A percentile compares a stretch with the other conserved stretches of the same genome.
Conservation (phyloP, 164 flowering plant genomes). For the Protea cynaroides region DNA sequence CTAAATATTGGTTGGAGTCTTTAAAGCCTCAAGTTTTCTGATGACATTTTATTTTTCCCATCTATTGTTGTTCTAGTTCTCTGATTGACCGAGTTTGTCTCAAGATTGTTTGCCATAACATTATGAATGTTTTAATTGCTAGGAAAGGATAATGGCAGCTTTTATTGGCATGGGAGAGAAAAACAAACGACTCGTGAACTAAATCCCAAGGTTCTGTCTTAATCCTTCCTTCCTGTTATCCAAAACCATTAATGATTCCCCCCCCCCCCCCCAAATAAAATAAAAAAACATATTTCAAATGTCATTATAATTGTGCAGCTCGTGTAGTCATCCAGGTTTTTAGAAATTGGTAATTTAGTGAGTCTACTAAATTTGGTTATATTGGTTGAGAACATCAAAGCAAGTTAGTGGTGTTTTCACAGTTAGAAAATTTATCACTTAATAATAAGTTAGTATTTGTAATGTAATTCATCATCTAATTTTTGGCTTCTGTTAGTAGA, state of each 20-base stretch:
- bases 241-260: not conserved
- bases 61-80: not conserved
- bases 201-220: constrained; percentile 72
- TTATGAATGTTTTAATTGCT: constrained; percentile 11
- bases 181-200: constrained; percentile 58
- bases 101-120: not conserved
- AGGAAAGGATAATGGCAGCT: constrained; percentile 62
- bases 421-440: no score
- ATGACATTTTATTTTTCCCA: not conserved
- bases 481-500: not conserved
- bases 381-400: not conserved
- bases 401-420: not conserved
- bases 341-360: not conserved
- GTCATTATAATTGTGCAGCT: not conserved
- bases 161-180: constrained; percentile 98
- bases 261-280: no score
- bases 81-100: not conserved
- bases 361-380: not conserved
- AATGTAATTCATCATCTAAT: not conserved
- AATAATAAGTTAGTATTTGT: no score
- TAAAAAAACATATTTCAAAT: no score
- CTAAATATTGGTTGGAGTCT: no score
- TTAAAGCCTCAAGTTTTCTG: not conserved
- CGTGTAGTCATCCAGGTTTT: not conserved
- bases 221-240: constrained; percentile 7